A percentile compares a stretch with the other conserved stretches of the same genome.
These are phyloP conservation scores for Leishmania gerbilli DNA, from an alignment of 208 protist species.

Conservation along the genomic window DNA sequence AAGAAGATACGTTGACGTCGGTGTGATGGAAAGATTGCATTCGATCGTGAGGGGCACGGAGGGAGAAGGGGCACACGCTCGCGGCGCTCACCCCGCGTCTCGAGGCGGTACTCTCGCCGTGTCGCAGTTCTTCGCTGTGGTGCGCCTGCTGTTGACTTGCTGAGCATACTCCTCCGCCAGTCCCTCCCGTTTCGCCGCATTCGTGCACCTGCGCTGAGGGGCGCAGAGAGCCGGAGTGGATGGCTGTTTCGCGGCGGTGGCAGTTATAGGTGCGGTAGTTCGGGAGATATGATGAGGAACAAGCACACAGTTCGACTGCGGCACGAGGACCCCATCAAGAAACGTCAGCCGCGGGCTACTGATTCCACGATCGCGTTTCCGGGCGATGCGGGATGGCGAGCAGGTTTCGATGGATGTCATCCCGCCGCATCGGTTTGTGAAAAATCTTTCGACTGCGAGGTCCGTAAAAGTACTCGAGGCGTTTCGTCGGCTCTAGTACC, in stretches of 20 bases:
- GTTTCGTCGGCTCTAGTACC: slow-evolving; percentile 41
- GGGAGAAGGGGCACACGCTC: background rate
- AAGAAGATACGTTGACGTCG: background rate
- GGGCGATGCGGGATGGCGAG: slow-evolving; percentile 29
- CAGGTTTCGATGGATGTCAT: slow-evolving; percentile 29
- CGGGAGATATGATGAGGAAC: background rate
- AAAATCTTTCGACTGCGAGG: slow-evolving; percentile 57
- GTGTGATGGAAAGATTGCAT: too few relatives aligned
- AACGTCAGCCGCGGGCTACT: background rate
- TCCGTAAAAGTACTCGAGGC: slow-evolving; percentile 46
- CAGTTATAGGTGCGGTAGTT: background rate
- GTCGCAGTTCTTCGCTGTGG: background rate
- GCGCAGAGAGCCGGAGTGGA: background rate
- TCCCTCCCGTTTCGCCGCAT: background rate
- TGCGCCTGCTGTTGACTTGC: background rate
- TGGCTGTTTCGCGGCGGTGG: background rate
- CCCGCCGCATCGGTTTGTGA: slow-evolving; percentile 39
- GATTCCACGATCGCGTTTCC: slow-evolving; percentile 23
- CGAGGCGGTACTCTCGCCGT: background rate
- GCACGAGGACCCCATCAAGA: background rate
- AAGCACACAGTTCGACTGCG: background rate
- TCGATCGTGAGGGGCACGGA: too few relatives aligned
- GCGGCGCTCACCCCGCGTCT: background rate
- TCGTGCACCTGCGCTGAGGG: background rate
- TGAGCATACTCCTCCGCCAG: background rate